These are phyloP conservation scores for Globisporangium spinosum DNA, from an alignment of 352 stramenopile species.

Conservation along the genomic window DNA sequence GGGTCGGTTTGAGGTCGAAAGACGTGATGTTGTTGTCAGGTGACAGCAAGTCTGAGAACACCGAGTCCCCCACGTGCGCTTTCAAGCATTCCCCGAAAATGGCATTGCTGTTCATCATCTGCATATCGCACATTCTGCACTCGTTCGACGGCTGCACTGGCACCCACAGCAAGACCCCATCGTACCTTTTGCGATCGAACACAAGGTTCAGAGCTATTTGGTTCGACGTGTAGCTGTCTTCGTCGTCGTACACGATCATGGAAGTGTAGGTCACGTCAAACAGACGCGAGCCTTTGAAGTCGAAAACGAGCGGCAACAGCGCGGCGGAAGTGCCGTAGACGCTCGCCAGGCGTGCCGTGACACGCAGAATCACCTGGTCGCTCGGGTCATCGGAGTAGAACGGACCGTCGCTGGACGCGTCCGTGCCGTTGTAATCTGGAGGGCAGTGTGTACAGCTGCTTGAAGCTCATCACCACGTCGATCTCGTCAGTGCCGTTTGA, in stretches of 20 bases:
- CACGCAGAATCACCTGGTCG: constrained; percentile 45
- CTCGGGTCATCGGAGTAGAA: constrained; percentile 35
- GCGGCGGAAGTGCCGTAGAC: constrained; percentile 16
- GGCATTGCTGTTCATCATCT: not conserved
- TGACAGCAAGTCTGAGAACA: not conserved
- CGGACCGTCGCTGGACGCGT: constrained; percentile 17
- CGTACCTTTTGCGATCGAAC: constrained; percentile 11
- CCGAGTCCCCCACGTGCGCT: not conserved
- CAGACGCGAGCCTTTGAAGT: constrained; percentile 39
- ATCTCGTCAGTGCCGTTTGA: constrained; percentile 26
- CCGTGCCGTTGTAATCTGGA: constrained; percentile 28
- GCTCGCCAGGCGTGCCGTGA: constrained; percentile 24
- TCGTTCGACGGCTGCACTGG: constrained; percentile 5
- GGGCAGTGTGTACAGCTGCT: constrained; percentile 53
- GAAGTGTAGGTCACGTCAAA: constrained; percentile 39
- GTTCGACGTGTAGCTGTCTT: constrained; percentile 11
- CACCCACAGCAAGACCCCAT: constrained; percentile 6
- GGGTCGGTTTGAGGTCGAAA: not conserved
- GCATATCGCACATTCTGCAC: not conserved
- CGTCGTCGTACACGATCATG: constrained; percentile 23
- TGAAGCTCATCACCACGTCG: constrained; percentile 51
- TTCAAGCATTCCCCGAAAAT: not conserved
- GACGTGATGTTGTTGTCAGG: constrained; percentile 3
- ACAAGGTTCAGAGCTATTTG: constrained; percentile 10
- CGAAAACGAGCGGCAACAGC: constrained; percentile 40